Evolutionary conservation across 202 grass and related monocot genomes (phyloP).

Genomic region (Schoenoplectus tabernaemontani): DNA sequence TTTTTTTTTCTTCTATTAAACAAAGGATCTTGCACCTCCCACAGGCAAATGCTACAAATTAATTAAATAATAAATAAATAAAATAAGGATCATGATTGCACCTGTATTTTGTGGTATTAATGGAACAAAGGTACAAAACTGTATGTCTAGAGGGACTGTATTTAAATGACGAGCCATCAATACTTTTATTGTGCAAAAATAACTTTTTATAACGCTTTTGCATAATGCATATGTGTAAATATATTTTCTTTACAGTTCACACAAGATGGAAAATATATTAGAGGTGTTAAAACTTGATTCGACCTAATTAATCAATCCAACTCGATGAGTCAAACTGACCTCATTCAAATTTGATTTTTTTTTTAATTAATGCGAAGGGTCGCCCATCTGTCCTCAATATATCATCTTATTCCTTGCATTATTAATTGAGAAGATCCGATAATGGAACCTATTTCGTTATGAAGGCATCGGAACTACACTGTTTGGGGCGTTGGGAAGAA

Average conservation of each 20-base stretch:
- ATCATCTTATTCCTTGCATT: too few relatives aligned
- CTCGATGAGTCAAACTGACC: too few relatives aligned
- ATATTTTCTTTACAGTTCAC: not conserved
- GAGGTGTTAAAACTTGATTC: too few relatives aligned
- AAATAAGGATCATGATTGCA: not conserved
- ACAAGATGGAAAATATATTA: too few relatives aligned
- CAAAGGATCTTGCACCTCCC: not conserved
- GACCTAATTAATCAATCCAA: too few relatives aligned
- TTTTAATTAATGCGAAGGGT: too few relatives aligned
- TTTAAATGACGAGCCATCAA: not conserved
- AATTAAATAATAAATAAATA: not conserved
- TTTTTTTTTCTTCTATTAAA: not conserved
- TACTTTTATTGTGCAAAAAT: not conserved
- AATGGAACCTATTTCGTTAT: too few relatives aligned
- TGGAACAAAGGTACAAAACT: not conserved
- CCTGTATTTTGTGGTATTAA: slow-evolving; percentile 9
- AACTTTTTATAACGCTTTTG: not conserved
- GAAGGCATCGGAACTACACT: too few relatives aligned
- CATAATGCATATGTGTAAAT: not conserved
- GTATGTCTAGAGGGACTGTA: not conserved
- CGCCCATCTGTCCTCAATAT: too few relatives aligned
- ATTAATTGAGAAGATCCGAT: too few relatives aligned
- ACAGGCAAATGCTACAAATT: not conserved
- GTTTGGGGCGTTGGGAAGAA: too few relatives aligned
- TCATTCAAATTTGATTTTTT: too few relatives aligned